Evolutionary conservation across 148 eudicot species (phyloP).

Genomic region (Rhododendron ovatum): DNA sequence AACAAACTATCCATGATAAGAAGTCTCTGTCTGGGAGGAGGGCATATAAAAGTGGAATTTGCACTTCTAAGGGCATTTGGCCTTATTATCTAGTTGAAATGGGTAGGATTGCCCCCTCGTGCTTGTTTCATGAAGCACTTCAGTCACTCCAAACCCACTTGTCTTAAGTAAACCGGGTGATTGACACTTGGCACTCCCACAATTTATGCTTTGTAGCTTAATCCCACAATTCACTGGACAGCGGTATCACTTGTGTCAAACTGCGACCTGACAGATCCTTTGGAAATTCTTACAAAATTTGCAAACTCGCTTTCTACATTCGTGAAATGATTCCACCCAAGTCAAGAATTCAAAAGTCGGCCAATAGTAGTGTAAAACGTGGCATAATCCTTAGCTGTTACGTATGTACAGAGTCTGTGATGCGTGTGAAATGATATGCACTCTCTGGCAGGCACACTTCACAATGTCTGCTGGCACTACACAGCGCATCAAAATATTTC

Average conservation of each 20-base stretch:
- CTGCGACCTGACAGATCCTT: neutral
- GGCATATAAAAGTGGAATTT: neutral
- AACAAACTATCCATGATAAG: neutral
- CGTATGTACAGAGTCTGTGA: neutral
- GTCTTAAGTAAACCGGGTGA: neutral
- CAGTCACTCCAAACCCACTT: neutral
- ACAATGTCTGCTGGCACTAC: neutral
- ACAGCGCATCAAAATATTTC: neutral
- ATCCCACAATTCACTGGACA: neutral
- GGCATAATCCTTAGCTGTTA: neutral
- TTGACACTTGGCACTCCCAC: neutral
- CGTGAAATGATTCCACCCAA: neutral
- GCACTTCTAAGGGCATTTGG: neutral
- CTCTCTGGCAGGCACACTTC: neutral
- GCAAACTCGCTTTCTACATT: neutral
- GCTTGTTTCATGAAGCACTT: neutral
- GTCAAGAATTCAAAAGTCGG: neutral
- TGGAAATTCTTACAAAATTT: neutral
- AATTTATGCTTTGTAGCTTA: neutral
- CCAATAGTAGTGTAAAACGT: neutral
- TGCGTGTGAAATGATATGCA: neutral
- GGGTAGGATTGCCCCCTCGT: neutral
- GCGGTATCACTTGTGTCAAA: neutral
- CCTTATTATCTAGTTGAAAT: neutral
- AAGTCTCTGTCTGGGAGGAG: neutral